phyloP scores from a whole-genome alignment of 495 filamentous ascomycete genomes.

The Cercophora scortea region DNA sequence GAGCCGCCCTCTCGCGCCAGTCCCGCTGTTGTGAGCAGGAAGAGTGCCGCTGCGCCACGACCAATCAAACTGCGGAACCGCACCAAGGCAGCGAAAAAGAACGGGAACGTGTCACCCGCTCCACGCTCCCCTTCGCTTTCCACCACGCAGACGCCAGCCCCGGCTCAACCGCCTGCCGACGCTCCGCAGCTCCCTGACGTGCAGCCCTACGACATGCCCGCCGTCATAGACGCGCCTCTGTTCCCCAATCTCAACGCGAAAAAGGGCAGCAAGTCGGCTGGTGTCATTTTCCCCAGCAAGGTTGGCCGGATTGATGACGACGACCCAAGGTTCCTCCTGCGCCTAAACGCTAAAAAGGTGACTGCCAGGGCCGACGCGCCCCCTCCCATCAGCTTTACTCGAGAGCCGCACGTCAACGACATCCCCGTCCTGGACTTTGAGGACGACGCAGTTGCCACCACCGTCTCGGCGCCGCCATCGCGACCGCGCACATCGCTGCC shows the following conservation, averaged over 20 bases:
- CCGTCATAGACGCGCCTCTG: slow-evolving; percentile 18
- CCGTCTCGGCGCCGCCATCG: not conserved
- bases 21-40: slow-evolving; percentile 12
- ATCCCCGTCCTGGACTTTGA: slow-evolving; percentile 1
- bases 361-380: slow-evolving; percentile 6
- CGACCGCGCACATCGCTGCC: slow-evolving; percentile 11
- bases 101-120: slow-evolving; percentile 28
- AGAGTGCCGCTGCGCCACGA: slow-evolving; percentile 13
- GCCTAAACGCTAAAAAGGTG: slow-evolving; percentile 16
- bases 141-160: slow-evolving; percentile 2
- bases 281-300: slow-evolving; percentile 21
- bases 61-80: slow-evolving; percentile 23
- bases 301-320: slow-evolving; percentile 22
- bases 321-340: slow-evolving; percentile 17
- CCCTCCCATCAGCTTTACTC: slow-evolving; percentile 7
- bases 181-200: slow-evolving; percentile 5
- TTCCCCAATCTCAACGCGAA: slow-evolving; percentile 17
- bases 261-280: slow-evolving; percentile 13
- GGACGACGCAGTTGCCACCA: not conserved
- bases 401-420: slow-evolving; percentile 1
- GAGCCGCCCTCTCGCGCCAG: slow-evolving; percentile 18
- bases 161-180: slow-evolving; percentile 1
- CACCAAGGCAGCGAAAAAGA: slow-evolving; percentile 22
- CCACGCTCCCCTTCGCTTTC: slow-evolving; percentile 17
- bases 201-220: slow-evolving; percentile 25